These are phyloP conservation scores for Epithele typhae DNA, from an alignment of 768 basidiomycete species.

Conservation along the genomic window DNA sequence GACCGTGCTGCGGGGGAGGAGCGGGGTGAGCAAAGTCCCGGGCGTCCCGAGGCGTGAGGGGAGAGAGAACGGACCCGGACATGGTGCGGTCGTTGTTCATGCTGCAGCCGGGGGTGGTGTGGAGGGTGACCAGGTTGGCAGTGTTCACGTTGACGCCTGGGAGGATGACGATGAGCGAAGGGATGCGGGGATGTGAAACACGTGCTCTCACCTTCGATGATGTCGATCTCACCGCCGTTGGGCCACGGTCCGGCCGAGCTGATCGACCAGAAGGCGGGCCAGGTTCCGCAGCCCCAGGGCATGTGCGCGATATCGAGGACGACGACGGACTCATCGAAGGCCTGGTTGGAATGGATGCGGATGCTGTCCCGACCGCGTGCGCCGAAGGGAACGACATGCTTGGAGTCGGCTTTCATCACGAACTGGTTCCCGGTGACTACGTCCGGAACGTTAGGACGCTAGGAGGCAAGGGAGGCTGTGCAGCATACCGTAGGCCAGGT, in stretches of 20 bases:
- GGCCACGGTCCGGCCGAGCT: conserved; percentile 54
- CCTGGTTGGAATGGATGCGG: conserved; percentile 43
- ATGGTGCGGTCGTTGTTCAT: conserved; percentile 40
- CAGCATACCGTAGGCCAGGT: conserved; percentile 44
- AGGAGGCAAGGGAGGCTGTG: not conserved
- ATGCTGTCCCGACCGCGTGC: conserved; percentile 53
- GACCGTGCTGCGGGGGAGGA: conserved; percentile 27
- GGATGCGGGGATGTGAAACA: too few relatives aligned
- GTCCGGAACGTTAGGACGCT: not conserved
- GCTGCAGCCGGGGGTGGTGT: conserved; percentile 46
- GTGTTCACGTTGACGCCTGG: conserved; percentile 45
- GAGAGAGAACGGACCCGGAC: conserved; percentile 36
- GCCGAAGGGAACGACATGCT: conserved; percentile 29
- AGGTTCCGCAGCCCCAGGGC: conserved; percentile 55
- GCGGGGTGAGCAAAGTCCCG: not conserved
- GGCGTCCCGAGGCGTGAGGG: not conserved
- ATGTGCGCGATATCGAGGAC: conserved; percentile 56
- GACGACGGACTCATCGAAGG: conserved; percentile 43
- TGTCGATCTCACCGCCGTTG: conserved; percentile 55
- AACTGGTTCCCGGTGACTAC: conserved; percentile 40
- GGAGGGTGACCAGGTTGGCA: conserved; percentile 48
- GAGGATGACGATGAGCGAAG: not conserved
- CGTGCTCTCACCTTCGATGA: conserved; percentile 51
- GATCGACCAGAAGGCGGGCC: conserved; percentile 64
- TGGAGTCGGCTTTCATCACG: conserved; percentile 53